These are phyloP conservation scores for Cercospora sesami DNA, from an alignment of 2,329 filamentous ascomycete species.

Conservation along the genomic window DNA sequence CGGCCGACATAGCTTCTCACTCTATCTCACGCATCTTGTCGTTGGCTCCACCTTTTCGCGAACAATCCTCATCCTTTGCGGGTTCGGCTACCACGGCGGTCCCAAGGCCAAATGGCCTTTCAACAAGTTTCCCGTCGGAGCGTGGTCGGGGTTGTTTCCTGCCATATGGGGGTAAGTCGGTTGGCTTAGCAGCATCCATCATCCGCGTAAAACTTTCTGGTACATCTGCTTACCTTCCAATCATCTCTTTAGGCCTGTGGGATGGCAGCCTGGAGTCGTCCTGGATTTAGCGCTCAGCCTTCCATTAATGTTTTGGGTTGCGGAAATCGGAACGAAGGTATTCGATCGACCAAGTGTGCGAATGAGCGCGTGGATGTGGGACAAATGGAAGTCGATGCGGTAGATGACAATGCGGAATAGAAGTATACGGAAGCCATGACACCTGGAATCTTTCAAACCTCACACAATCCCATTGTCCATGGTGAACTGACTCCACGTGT, in stretches of 20 bases:
- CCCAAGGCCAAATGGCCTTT: conserved; percentile 18
- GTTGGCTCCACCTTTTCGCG: conserved; percentile 60
- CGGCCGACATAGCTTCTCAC: conserved; percentile 60
- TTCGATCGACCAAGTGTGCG: conserved; percentile 27
- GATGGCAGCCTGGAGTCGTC: conserved; percentile 24
- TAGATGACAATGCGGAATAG: not conserved
- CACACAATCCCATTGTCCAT: not conserved
- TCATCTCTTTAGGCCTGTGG: conserved; percentile 2
- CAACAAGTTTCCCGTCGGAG: conserved; percentile 5
- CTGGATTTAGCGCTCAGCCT: conserved; percentile 21
- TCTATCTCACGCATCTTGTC: conserved; percentile 65
- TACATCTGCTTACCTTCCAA: not conserved
- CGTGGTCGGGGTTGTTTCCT: conserved; percentile 18
- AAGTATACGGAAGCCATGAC: not conserved
- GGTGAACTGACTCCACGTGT: not conserved
- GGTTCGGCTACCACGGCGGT: conserved; percentile 16
- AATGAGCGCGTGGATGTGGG: conserved; percentile 21
- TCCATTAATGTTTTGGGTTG: conserved; percentile 25
- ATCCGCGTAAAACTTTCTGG: not conserved
- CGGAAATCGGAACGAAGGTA: conserved; percentile 26
- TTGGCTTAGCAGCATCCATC: not conserved
- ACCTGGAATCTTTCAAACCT: not conserved
- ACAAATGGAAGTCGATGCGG: conserved; percentile 15
- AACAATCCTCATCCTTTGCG: conserved; percentile 26
- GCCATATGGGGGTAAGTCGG: conserved; percentile 10